phyloP scores from a whole-genome alignment of 2,329 filamentous ascomycete genomes.

The Verticillium nonalfalfae region DNA sequence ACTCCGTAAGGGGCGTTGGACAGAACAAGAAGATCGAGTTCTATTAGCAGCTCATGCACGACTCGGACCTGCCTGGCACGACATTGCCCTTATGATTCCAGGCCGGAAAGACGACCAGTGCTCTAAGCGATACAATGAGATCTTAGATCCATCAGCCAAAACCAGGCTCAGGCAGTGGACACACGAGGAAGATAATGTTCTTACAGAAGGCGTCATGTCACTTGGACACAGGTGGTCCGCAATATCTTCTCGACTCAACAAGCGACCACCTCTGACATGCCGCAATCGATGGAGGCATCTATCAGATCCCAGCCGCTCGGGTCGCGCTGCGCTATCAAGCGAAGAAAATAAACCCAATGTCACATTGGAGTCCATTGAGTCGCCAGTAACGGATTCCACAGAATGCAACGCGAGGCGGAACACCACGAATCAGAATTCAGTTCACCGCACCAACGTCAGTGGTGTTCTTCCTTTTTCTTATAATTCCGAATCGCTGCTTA shows the following conservation, averaged over 20 bases:
- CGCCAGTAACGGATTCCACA: no score
- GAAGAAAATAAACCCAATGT: neutral
- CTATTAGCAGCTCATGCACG: slow-evolving; percentile 19
- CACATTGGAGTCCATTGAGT: no score
- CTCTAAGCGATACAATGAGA: slow-evolving; percentile 21
- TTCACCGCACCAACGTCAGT: no score
- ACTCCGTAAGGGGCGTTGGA: slow-evolving; percentile 20
- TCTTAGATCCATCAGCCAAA: slow-evolving; percentile 18
- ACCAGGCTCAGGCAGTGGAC: slow-evolving; percentile 19
- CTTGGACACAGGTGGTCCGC: slow-evolving; percentile 20
- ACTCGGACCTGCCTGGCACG: slow-evolving; percentile 18
- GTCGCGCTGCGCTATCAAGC: neutral
- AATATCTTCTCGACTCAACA: slow-evolving; percentile 17
- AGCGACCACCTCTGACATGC: slow-evolving; percentile 19
- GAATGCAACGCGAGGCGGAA: no score
- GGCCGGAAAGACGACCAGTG: slow-evolving; percentile 22
- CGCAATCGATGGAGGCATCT: slow-evolving; percentile 16
- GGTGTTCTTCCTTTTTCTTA: no score
- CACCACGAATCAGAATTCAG: no score
- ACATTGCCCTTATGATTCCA: slow-evolving; percentile 19
- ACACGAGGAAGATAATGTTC: slow-evolving; percentile 15
- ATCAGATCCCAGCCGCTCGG: neutral
- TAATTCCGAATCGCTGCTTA: no score
- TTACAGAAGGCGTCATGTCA: slow-evolving; percentile 15
- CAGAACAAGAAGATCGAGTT: slow-evolving; percentile 19